Evolutionary conservation across 2,329 filamentous ascomycete species (phyloP).

Genomic region (Xylariales sp.): DNA sequence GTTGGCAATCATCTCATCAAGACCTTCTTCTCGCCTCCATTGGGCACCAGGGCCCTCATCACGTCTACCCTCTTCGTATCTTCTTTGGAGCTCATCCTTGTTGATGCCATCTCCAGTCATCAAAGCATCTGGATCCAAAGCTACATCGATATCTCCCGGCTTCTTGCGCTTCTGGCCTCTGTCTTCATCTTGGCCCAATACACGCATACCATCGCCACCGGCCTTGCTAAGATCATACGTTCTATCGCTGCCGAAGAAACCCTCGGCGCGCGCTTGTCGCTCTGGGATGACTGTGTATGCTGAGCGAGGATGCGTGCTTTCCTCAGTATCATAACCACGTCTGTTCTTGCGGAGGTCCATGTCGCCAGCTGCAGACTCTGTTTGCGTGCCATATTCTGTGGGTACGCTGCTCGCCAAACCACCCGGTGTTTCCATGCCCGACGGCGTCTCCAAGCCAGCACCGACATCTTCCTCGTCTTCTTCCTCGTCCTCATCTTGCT

Average conservation of each 20-base stretch:
- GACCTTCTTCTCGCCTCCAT: constrained; percentile 77
- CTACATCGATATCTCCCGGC: constrained; percentile 90
- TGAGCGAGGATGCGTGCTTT: constrained; percentile 65
- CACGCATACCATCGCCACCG: constrained; percentile 48
- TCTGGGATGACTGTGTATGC: constrained; percentile 91
- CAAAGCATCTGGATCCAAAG: constrained; percentile 80
- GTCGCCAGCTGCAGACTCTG: constrained; percentile 71
- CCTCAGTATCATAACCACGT: constrained; percentile 83
- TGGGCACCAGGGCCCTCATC: constrained; percentile 63
- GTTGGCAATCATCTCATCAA: constrained; percentile 93
- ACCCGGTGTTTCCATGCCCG: constrained; percentile 74
- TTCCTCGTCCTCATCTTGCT: constrained; percentile 65
- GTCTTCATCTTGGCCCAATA: constrained; percentile 77
- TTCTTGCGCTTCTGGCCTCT: constrained; percentile 80
- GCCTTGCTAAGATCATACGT: constrained; percentile 76
- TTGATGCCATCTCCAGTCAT: constrained; percentile 70
- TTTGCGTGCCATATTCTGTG: constrained; percentile 70
- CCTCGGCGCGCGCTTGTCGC: constrained; percentile 76
- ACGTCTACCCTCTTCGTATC: constrained; percentile 69
- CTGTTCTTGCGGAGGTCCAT: constrained; percentile 87
- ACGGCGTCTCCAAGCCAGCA: constrained; percentile 66
- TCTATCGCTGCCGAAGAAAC: constrained; percentile 94
- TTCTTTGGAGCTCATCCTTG: constrained; percentile 75
- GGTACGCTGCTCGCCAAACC: constrained; percentile 77
- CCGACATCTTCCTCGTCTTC: constrained; percentile 59